A percentile compares a stretch with the other conserved stretches of the same genome.
Conservation (phyloP, 1,284 basidiomycete genomes). For the Singerocomus rubriflavus region DNA sequence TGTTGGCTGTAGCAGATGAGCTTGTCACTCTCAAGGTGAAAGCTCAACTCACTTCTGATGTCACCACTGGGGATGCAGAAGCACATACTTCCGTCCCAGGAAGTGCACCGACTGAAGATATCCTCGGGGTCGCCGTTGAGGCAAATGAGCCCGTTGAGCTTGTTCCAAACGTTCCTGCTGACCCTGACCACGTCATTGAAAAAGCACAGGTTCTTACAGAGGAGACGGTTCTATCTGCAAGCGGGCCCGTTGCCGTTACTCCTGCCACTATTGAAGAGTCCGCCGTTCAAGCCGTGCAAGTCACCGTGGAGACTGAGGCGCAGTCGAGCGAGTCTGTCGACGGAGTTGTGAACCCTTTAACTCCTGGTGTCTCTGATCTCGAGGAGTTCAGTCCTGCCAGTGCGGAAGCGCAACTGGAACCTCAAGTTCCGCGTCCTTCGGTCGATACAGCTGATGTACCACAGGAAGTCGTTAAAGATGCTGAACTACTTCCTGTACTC, state of each 20-base stretch:
- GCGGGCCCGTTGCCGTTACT: constrained; percentile 2
- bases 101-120: background rate
- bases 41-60: background rate
- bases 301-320: constrained; percentile 1
- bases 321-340: constrained; percentile 7
- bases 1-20: constrained; percentile 1
- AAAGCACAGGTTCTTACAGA: background rate
- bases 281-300: constrained; percentile 2
- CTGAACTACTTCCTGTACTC: background rate
- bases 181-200: background rate
- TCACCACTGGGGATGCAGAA: background rate
- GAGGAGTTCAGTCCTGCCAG: constrained; percentile 3
- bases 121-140: background rate
- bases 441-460: background rate
- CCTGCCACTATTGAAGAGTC: constrained; percentile 3
- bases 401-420: background rate
- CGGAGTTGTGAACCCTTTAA: background rate
- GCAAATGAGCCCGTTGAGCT: background rate
- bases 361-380: background rate
- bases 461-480: background rate
- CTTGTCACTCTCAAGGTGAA: background rate
- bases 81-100: background rate
- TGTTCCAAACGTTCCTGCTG: background rate
- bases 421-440: background rate
- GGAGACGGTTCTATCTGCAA: background rate